phyloP scores from a whole-genome alignment of 1,284 basidiomycete genomes.

The Leucoagaricus sp. region DNA sequence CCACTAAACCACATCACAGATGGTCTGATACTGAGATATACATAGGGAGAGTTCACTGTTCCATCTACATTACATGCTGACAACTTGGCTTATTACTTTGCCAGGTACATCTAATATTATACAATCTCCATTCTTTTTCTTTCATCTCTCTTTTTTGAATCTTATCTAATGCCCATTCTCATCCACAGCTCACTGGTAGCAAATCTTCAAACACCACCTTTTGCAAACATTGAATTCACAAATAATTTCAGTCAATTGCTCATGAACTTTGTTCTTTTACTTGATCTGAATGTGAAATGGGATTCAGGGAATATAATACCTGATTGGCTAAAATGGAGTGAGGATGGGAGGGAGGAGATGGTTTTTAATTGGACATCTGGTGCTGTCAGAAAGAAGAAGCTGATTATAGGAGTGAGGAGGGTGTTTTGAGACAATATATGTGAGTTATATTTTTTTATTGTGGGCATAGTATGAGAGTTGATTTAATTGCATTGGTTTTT shows the following conservation, averaged over 20 bases:
- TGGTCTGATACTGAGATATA: neutral
- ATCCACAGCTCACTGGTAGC: neutral
- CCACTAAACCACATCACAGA: no score
- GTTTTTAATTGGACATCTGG: slow-evolving; percentile 27
- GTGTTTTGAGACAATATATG: neutral
- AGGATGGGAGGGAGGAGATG: slow-evolving; percentile 21
- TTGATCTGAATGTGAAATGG: slow-evolving; percentile 38
- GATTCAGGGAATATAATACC: slow-evolving; percentile 23
- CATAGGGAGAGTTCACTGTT: slow-evolving; percentile 36
- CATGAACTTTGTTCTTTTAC: slow-evolving; percentile 34
- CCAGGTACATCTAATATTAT: slow-evolving; percentile 19
- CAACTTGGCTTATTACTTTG: slow-evolving; percentile 36
- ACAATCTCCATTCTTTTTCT: no score
- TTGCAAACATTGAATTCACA: slow-evolving; percentile 37
- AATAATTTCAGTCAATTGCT: slow-evolving; percentile 42
- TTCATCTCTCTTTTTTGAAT: neutral
- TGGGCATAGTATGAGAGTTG: neutral
- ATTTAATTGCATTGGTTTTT: neutral
- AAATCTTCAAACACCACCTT: slow-evolving; percentile 23
- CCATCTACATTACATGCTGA: slow-evolving; percentile 35
- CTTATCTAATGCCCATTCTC: neutral
- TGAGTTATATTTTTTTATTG: neutral
- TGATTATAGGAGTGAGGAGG: neutral
- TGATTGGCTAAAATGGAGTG: slow-evolving; percentile 20
- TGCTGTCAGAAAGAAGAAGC: neutral